Conservation (phyloP, 768 basidiomycete genomes). For the Lepiota brunneoincarnata region DNA sequence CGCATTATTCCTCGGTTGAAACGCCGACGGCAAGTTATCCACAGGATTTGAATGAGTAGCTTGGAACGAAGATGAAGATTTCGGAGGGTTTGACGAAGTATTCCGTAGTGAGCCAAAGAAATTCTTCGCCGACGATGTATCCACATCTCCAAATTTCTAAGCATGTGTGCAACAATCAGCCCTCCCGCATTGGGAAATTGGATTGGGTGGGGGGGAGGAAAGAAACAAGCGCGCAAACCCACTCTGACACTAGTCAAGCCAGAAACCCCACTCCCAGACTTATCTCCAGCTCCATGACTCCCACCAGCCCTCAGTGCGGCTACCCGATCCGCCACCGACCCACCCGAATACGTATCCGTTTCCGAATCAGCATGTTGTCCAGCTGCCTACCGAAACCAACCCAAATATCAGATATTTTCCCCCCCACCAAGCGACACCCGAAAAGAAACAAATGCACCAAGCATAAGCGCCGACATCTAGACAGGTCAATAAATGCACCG, state of each 20-base stretch:
- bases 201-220: neutral
- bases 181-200: neutral
- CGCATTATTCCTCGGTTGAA: conserved; percentile 36
- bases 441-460: neutral
- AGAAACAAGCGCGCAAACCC: neutral
- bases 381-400: conserved; percentile 2
- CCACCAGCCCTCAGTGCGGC: conserved; percentile 14
- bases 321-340: conserved; percentile 14
- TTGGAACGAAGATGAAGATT: neutral
- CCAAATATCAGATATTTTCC: no score
- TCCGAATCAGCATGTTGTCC: conserved; percentile 4
- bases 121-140: conserved; percentile 47
- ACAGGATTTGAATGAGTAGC: neutral
- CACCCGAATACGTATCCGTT: neutral
- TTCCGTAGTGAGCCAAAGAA: conserved; percentile 46
- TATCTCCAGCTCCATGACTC: conserved; percentile 14
- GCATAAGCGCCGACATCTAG: neutral
- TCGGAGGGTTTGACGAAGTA: conserved; percentile 7
- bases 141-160: conserved; percentile 62
- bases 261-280: conserved; percentile 13
- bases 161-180: neutral
- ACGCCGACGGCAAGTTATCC: conserved; percentile 33
- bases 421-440: neutral
- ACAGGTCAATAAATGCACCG: neutral
- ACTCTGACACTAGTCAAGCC: conserved; percentile 3